These are phyloP conservation scores for Adansonia grandidieri DNA, from an alignment of 441 rosid genomes.

Conservation along the genomic window DNA sequence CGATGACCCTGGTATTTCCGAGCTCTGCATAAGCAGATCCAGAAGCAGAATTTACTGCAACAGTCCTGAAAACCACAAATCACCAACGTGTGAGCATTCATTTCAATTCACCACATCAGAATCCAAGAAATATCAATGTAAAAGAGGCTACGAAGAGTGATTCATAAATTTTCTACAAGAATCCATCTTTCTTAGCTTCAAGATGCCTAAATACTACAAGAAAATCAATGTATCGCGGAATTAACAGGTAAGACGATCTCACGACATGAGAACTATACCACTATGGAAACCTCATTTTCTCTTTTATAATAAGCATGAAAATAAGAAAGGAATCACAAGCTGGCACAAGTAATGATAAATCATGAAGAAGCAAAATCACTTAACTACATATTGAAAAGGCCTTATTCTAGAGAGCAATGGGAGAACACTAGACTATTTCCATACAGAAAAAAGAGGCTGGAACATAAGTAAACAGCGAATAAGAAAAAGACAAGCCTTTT, in stretches of 20 bases:
- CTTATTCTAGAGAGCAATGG: neutral
- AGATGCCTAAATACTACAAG: neutral
- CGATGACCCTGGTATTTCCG: conserved; percentile 92
- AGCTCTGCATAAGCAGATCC: conserved; percentile 98
- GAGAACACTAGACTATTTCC: neutral
- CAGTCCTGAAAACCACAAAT: conserved; percentile 74
- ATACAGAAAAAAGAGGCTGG: neutral
- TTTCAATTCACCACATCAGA: conserved; percentile 2
- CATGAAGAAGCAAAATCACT: conserved; percentile 7
- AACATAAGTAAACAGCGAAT: neutral
- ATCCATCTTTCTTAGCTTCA: neutral
- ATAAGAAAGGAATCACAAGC: neutral
- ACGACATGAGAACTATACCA: neutral
- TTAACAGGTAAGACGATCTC: conserved; percentile 3
- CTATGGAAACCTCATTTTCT: neutral
- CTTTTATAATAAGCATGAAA: conserved; percentile 5
- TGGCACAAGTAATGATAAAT: neutral
- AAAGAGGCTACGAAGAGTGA: neutral
- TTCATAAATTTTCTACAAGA: neutral
- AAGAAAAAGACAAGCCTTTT: neutral
- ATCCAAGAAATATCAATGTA: neutral
- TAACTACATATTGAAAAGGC: neutral
- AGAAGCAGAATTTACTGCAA: conserved; percentile 84
- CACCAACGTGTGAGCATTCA: conserved; percentile 13
- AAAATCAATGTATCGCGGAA: neutral